phyloP scores from a whole-genome alignment of 768 basidiomycete genomes.

The Russula virescens region DNA sequence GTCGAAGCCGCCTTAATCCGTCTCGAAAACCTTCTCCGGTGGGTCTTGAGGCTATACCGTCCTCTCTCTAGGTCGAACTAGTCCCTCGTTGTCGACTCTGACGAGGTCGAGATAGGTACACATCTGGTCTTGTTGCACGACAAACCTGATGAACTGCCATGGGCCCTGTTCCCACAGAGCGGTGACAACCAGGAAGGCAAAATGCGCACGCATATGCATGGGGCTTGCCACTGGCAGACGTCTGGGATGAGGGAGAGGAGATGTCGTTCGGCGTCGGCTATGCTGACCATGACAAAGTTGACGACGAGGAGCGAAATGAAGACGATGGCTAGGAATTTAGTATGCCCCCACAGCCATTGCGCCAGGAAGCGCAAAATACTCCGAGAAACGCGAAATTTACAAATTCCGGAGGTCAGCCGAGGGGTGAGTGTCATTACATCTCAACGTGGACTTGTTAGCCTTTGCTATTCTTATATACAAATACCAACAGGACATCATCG shows the following conservation, averaged over 20 bases:
- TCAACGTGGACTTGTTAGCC: no score
- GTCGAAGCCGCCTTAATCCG: background rate
- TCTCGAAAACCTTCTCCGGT: background rate
- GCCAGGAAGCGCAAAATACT: background rate
- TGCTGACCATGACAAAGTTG: slow-evolving; percentile 52
- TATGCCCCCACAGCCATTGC: background rate
- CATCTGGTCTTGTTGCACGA: slow-evolving; percentile 56
- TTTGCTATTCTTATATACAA: no score
- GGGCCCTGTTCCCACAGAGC: slow-evolving; percentile 3
- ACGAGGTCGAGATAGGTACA: slow-evolving; percentile 42
- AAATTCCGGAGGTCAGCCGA: slow-evolving; percentile 21
- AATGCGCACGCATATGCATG: slow-evolving; percentile 10
- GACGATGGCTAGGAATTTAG: background rate
- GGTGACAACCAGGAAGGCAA: slow-evolving; percentile 6
- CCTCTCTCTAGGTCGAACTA: slow-evolving; percentile 49
- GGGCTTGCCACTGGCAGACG: slow-evolving; percentile 40
- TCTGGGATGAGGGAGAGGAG: slow-evolving; percentile 78
- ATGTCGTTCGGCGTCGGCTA: slow-evolving; percentile 63
- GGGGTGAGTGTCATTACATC: slow-evolving; percentile 8
- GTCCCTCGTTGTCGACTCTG: slow-evolving; percentile 41
- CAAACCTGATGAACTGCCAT: slow-evolving; percentile 17
- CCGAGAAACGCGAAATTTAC: slow-evolving; percentile 2
- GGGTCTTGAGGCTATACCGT: no score
- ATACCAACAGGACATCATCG: no score
- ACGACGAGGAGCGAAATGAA: slow-evolving; percentile 35